These are phyloP conservation scores for Thalassiosira exigua DNA, from an alignment of 352 stramenopile species.

Conservation along the genomic window DNA sequence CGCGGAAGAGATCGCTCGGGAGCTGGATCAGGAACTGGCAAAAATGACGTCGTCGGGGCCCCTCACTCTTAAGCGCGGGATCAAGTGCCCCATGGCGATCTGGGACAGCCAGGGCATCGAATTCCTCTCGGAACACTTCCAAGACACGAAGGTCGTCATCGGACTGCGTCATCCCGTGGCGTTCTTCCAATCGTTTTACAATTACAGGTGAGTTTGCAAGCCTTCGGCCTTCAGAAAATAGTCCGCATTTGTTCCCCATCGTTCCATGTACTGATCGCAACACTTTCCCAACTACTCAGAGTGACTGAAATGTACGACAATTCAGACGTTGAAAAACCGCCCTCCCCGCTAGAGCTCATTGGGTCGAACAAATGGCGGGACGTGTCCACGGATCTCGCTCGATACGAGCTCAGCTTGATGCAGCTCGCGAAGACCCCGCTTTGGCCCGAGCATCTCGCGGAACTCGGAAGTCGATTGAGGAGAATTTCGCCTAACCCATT, in stretches of 20 bases:
- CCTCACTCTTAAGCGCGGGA: slow-evolving; percentile 20
- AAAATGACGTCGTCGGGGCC: too few relatives aligned
- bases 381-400: slow-evolving; percentile 38
- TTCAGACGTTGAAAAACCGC: too few relatives aligned
- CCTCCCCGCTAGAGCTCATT: too few relatives aligned
- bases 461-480: slow-evolving; percentile 23
- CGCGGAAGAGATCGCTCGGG: too few relatives aligned
- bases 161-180: slow-evolving; percentile 60
- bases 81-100: slow-evolving; percentile 62
- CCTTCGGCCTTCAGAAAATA: too few relatives aligned
- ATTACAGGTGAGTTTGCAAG: too few relatives aligned
- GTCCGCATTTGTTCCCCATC: too few relatives aligned
- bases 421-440: slow-evolving; percentile 57
- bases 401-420: slow-evolving; percentile 57
- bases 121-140: slow-evolving; percentile 36
- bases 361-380: slow-evolving; percentile 42
- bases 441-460: background rate
- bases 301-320: too few relatives aligned
- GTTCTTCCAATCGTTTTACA: slow-evolving; percentile 65
- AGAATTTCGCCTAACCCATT: slow-evolving; percentile 36
- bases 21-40: too few relatives aligned
- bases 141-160: slow-evolving; percentile 49
- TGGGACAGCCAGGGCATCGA: slow-evolving; percentile 37
- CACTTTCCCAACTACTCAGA: too few relatives aligned
- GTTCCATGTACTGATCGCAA: too few relatives aligned